Conservation (phyloP, 2,329 filamentous ascomycete genomes). For the Triangularia setosa region DNA sequence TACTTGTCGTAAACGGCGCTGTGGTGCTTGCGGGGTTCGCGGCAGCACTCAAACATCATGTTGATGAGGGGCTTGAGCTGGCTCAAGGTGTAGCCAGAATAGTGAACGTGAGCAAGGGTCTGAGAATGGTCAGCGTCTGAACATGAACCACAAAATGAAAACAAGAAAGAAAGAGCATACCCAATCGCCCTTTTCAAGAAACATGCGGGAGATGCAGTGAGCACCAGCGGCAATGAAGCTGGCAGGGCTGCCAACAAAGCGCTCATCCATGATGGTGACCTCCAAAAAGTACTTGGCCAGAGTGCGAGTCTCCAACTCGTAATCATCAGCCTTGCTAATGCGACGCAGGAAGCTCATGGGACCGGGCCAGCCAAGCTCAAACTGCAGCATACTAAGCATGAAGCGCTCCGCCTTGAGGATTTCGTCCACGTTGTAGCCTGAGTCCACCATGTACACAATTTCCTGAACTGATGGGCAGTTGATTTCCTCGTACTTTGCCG, state of each 20-base stretch:
- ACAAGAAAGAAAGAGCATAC: slow-evolving; percentile 56
- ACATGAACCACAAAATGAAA: neutral
- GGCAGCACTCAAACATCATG: slow-evolving; percentile 84
- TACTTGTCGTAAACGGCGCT: slow-evolving; percentile 89
- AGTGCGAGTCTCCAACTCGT: slow-evolving; percentile 91
- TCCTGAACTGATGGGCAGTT: slow-evolving; percentile 93
- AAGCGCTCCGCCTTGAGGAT: slow-evolving; percentile 96
- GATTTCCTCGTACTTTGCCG: slow-evolving; percentile 98
- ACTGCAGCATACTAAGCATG: slow-evolving; percentile 95
- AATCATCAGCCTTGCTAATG: slow-evolving; percentile 98
- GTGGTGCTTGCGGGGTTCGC: slow-evolving; percentile 76
- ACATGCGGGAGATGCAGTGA: slow-evolving; percentile 83
- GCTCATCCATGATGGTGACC: slow-evolving; percentile 95
- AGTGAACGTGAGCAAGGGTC: slow-evolving; percentile 81
- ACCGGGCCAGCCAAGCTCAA: slow-evolving; percentile 95
- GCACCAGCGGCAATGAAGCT: slow-evolving; percentile 89
- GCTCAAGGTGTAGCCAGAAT: slow-evolving; percentile 85
- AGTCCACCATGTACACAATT: slow-evolving; percentile 98
- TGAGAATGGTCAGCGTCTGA: slow-evolving; percentile 41
- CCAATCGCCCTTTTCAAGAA: slow-evolving; percentile 91
- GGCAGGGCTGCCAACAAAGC: slow-evolving; percentile 85
- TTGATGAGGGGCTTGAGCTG: slow-evolving; percentile 76
- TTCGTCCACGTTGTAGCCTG: slow-evolving; percentile 82
- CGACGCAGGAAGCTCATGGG: slow-evolving; percentile 97
- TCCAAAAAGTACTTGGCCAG: slow-evolving; percentile 98